phyloP scores from a whole-genome alignment of 2,329 filamentous ascomycete genomes.

The Arachnomyces sp. region DNA sequence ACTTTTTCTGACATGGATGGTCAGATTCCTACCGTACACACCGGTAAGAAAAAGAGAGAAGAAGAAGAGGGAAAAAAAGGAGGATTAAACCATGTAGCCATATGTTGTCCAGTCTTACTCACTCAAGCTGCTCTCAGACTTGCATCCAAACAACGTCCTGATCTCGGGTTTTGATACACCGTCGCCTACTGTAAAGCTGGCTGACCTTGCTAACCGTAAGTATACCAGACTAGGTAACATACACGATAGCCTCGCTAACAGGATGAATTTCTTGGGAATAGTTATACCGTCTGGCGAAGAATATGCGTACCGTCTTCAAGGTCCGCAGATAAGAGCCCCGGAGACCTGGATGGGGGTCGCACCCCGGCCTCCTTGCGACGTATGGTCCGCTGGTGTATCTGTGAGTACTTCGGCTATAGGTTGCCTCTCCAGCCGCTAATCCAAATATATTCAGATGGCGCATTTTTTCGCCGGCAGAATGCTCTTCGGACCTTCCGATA shows the following conservation, averaged over 20 bases:
- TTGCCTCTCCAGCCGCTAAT: no score
- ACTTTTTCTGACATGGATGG: constrained; percentile 12
- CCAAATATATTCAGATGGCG: constrained; percentile 4
- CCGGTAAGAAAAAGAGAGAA: constrained; percentile 6
- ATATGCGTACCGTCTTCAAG: constrained; percentile 4
- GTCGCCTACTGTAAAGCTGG: constrained; percentile 7
- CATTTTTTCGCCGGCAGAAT: constrained; percentile 7
- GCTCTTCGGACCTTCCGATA: constrained; percentile 8
- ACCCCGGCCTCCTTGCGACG: constrained; percentile 6
- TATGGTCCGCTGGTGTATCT: constrained; percentile 12
- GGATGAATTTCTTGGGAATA: constrained; percentile 3
- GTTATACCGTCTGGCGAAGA: constrained; percentile 4
- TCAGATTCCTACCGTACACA: constrained; percentile 7
- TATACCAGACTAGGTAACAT: no score
- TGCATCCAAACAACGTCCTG: constrained; percentile 11
- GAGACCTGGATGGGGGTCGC: constrained; percentile 10
- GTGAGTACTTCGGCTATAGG: no score
- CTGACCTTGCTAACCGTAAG: constrained; percentile 7
- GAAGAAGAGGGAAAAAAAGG: no score
- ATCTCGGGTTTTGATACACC: constrained; percentile 5
- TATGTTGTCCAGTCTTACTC: background rate
- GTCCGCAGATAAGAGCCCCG: constrained; percentile 9
- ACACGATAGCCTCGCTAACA: no score
- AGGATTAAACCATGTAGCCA: background rate
- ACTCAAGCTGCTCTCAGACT: constrained; percentile 3